These are phyloP conservation scores for Nelumbo lutea DNA, from an alignment of 164 flowering plant species.

Conservation along the genomic window DNA sequence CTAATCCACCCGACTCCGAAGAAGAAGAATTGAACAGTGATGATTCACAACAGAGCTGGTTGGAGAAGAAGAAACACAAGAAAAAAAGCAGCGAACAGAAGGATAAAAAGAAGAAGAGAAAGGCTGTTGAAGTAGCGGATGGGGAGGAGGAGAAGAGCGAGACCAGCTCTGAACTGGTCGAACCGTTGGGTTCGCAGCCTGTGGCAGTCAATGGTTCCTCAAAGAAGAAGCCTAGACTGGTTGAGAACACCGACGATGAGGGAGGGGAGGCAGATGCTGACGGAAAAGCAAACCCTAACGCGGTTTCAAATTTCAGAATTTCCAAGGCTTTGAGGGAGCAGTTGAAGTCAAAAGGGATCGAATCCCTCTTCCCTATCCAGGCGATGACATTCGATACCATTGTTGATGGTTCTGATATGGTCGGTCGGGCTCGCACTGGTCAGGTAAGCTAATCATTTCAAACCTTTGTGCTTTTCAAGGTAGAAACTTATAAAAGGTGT, in stretches of 20 bases:
- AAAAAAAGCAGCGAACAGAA: constrained; percentile 7
- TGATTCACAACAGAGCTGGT: background rate
- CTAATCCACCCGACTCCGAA: background rate
- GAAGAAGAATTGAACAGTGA: constrained; percentile 6
- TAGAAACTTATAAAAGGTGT: too few species aligned
- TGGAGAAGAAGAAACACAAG: constrained; percentile 14
- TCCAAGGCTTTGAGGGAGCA: constrained; percentile 51
- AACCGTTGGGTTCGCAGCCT: background rate
- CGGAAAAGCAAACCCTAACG: constrained; percentile 46
- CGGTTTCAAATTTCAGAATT: constrained; percentile 59
- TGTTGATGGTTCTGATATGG: constrained; percentile 79
- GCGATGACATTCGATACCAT: constrained; percentile 72
- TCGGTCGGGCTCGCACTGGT: constrained; percentile 91
- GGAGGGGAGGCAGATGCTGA: constrained; percentile 20
- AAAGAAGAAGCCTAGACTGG: constrained; percentile 35
- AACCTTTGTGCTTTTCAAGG: too few species aligned
- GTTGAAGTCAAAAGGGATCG: constrained; percentile 72
- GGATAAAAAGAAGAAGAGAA: constrained; percentile 12
- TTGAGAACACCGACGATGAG: constrained; percentile 19
- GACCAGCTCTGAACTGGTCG: constrained; percentile 18
- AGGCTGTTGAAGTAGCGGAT: constrained; percentile 7
- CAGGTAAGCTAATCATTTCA: constrained; percentile 41
- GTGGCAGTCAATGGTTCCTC: background rate
- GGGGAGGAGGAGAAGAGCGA: constrained; percentile 18
- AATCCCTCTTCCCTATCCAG: constrained; percentile 78